Evolutionary conservation across 2,329 filamentous ascomycete species (phyloP).

Genomic region (Ophiocordyceps camponoti-floridani): DNA sequence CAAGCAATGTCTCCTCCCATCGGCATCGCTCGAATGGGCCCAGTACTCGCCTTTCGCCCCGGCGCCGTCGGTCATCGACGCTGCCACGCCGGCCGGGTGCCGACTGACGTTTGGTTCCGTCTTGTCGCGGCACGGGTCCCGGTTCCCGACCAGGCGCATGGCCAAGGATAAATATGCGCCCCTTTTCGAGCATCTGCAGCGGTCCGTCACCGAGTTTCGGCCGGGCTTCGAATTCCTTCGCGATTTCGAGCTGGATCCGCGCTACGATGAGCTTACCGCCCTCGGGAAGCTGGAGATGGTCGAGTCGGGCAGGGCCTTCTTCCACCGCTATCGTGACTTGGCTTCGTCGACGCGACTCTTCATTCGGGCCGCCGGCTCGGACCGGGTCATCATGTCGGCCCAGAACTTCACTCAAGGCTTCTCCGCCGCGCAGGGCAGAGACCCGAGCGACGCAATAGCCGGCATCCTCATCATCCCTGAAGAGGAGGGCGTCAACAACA

Average conservation of each 20-base stretch:
- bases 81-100: constrained; percentile 47
- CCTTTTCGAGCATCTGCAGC: constrained; percentile 49
- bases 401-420: constrained; percentile 61
- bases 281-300: constrained; percentile 54
- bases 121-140: constrained; percentile 69
- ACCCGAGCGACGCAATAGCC: constrained; percentile 26
- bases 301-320: constrained; percentile 62
- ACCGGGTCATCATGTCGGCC: constrained; percentile 58
- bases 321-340: constrained; percentile 50
- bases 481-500: constrained; percentile 53
- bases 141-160: constrained; percentile 60
- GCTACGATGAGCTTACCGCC: constrained; percentile 47
- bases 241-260: constrained; percentile 53
- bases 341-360: constrained; percentile 40
- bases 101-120: constrained; percentile 63
- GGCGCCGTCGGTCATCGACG: constrained; percentile 46
- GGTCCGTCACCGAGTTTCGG: constrained; percentile 34
- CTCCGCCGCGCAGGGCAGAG: constrained; percentile 24
- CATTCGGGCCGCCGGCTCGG: constrained; percentile 50
- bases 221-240: constrained; percentile 51
- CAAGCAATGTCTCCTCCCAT: neutral
- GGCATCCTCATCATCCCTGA: constrained; percentile 55
- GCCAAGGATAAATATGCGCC: constrained; percentile 37
- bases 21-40: constrained; percentile 39
- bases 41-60: constrained; percentile 78